A percentile compares a stretch with the other conserved stretches of the same genome.
These are phyloP conservation scores for Rhododendron williamsianum DNA, from an alignment of 148 eudicot genomes.

Conservation along the genomic window DNA sequence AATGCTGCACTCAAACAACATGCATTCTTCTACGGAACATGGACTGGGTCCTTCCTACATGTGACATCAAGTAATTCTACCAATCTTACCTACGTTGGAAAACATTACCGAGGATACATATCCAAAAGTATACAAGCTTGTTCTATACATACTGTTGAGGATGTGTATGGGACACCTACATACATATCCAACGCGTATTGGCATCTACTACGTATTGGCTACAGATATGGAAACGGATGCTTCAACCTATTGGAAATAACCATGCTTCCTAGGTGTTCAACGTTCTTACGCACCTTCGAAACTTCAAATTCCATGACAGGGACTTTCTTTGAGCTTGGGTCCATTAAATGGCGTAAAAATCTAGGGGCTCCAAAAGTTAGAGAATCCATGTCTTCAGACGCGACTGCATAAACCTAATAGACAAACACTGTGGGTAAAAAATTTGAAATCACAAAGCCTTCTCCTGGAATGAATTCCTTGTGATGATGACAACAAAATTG, in stretches of 20 bases:
- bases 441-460: not conserved
- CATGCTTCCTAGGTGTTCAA: not conserved
- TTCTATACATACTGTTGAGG: not conserved
- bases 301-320: conserved; percentile 99
- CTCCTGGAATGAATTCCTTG: not conserved
- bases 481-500: not conserved
- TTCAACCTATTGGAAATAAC: not conserved
- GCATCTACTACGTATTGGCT: not conserved
- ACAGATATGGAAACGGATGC: not conserved
- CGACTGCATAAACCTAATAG: conserved; percentile 86
- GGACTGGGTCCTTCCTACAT: not conserved
- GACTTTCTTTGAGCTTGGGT: conserved; percentile 90
- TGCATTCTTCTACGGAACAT: not conserved
- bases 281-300: conserved; percentile 52
- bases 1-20: not conserved
- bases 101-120: not conserved
- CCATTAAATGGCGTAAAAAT: conserved; percentile 97
- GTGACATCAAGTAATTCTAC: not conserved
- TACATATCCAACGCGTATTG: not conserved
- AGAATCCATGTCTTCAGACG: conserved; percentile 99
- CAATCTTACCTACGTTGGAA: not conserved
- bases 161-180: not conserved
- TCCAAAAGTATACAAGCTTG: not conserved
- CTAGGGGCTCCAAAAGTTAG: conserved; percentile 93
- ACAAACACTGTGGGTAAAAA: not conserved